Conservation (phyloP, 257 asterid genomes). For the Solanum infundibuliforme region DNA sequence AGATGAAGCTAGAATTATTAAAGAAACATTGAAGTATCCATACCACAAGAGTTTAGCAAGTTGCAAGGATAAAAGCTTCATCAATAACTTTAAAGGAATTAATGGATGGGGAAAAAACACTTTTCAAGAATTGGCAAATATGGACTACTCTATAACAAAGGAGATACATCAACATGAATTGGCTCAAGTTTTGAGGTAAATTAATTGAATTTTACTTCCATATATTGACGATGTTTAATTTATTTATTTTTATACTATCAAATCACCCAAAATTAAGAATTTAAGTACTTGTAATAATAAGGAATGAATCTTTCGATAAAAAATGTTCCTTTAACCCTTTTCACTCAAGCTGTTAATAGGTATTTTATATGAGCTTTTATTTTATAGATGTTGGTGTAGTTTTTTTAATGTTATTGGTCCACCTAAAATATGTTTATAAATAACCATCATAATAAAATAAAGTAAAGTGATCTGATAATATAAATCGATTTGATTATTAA, state of each 20-base stretch:
- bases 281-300: too few species aligned
- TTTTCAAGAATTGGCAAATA: conserved; percentile 18
- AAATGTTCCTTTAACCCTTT: neutral
- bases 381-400: too few species aligned
- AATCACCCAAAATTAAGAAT: too few species aligned
- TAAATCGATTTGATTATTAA: too few species aligned
- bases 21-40: conserved; percentile 27
- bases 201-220: neutral
- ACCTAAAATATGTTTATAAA: too few species aligned
- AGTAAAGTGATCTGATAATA: too few species aligned
- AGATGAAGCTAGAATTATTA: neutral
- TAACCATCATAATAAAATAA: too few species aligned
- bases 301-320: too few species aligned
- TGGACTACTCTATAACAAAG: conserved; percentile 10
- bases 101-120: conserved; percentile 12
- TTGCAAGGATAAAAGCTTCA: neutral
- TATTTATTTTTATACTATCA: too few species aligned
- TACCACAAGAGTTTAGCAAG: conserved; percentile 27
- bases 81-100: neutral
- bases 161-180: conserved; percentile 18
- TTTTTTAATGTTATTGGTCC: too few species aligned
- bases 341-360: conserved; percentile 11
- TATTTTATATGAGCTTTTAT: neutral
- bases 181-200: conserved; percentile 26
- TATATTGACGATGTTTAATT: neutral